Percentiles rank a stretch among this genome's conserved stretches.
phyloP scores from a whole-genome alignment of 1,284 basidiomycete species.

The Pseudozyma tsukubaensis region DNA sequence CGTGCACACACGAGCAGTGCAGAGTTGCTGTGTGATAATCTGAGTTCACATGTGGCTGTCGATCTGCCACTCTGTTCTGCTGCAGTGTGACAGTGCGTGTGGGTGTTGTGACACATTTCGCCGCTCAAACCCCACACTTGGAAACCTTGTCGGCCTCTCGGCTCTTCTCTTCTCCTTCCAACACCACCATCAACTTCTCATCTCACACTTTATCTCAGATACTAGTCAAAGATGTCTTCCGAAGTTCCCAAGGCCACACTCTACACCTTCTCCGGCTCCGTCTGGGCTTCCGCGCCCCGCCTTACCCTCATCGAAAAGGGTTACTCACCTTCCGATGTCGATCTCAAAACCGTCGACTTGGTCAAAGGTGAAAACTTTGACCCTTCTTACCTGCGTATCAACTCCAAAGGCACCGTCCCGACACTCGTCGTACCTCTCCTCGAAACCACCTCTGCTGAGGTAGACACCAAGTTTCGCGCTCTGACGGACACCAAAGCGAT shows the following conservation, averaged over 20 bases:
- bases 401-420: slow-evolving; percentile 85
- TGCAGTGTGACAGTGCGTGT: too few relatives aligned
- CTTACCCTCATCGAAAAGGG: slow-evolving; percentile 56
- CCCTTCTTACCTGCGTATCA: slow-evolving; percentile 79
- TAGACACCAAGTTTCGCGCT: slow-evolving; percentile 83
- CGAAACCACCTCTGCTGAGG: slow-evolving; percentile 78
- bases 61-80: too few relatives aligned
- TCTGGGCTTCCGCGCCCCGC: slow-evolving; percentile 54
- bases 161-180: background rate
- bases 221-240: slow-evolving; percentile 15
- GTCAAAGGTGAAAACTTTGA: slow-evolving; percentile 74
- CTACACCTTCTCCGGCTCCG: slow-evolving; percentile 55
- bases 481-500: slow-evolving; percentile 83
- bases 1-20: too few relatives aligned
- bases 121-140: background rate
- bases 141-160: slow-evolving; percentile 2
- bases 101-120: background rate
- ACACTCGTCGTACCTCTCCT: slow-evolving; percentile 83
- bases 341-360: slow-evolving; percentile 62
- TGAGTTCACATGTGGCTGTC: too few relatives aligned
- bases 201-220: background rate
- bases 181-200: background rate
- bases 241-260: slow-evolving; percentile 51
- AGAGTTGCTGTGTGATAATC: too few relatives aligned
- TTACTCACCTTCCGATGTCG: slow-evolving; percentile 55